Conservation (phyloP, 192 early-diverging fungal genomes). For the Coemansia sp. region DNA sequence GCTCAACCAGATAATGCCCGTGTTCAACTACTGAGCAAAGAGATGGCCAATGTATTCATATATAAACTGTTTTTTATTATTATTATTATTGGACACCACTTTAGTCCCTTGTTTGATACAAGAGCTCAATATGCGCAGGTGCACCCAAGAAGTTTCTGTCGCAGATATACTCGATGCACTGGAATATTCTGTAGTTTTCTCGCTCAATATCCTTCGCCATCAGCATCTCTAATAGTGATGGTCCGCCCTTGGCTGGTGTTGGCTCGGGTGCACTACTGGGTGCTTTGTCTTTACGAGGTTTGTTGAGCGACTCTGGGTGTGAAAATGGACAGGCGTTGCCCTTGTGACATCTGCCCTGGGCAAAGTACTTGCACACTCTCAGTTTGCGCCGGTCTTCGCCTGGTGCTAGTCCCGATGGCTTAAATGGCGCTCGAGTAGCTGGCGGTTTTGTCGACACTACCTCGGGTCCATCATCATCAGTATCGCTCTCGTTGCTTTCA, state of each 20-base stretch:
- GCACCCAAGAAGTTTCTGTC: slow-evolving; percentile 25
- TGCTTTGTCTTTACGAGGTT: background rate
- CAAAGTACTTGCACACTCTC: slow-evolving; percentile 40
- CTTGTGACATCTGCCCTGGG: slow-evolving; percentile 25
- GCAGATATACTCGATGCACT: slow-evolving; percentile 48
- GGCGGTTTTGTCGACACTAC: slow-evolving; percentile 16
- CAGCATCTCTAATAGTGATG: slow-evolving; percentile 34
- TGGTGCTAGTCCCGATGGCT: slow-evolving; percentile 31
- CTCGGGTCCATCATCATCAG: slow-evolving; percentile 15
- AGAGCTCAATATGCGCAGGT: slow-evolving; percentile 13
- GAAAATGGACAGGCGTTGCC: slow-evolving; percentile 35
- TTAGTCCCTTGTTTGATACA: slow-evolving; percentile 5
- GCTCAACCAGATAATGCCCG: slow-evolving; percentile 70
- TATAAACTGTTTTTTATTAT: slow-evolving; percentile 3
- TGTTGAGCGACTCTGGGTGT: slow-evolving; percentile 21
- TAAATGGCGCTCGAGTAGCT: slow-evolving; percentile 17
- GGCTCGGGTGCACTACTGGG: background rate
- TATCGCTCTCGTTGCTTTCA: slow-evolving; percentile 7
- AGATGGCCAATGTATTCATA: background rate
- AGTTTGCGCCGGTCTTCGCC: slow-evolving; percentile 37
- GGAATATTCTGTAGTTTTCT: slow-evolving; percentile 45
- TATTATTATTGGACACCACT: background rate
- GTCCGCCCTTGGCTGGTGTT: background rate
- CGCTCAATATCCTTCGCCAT: slow-evolving; percentile 54
- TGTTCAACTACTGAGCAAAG: slow-evolving; percentile 66